Evolutionary conservation across 148 eudicot genomes (phyloP), one percentile per base, ranked within the genome.

Genomic region (Rhododendron griersonianum): DNA sequence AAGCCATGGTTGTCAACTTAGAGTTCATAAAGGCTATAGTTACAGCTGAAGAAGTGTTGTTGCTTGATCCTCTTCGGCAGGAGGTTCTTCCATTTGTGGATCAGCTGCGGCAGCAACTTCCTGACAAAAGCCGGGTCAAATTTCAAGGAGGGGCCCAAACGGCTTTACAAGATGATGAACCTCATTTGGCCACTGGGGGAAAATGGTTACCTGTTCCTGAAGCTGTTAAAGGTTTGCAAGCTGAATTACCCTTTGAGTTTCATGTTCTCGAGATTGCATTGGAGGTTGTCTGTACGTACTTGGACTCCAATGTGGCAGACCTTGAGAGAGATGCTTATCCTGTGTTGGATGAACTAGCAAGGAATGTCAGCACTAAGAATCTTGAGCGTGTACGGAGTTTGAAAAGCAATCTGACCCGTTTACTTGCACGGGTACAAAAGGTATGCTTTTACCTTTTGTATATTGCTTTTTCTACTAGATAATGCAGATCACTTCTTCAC

Each of bases 41-140:
- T 82, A 95, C 99, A 80, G 98, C 99, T 85, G 98, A 97, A 91
- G 99, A 97, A 90, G 92, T 97, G 37, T 87, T 97, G 85, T 91
- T 97, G 92, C 98, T 97, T 87, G 99, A 97, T 87, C 98, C 99
- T 93, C 92, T 97, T 47, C 91, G 96, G 44, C 98, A 95, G 88
- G 98, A 97, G 90, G 99, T 94, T 90, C 96, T 97, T 87, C 98
- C 98, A 19, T 97, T 97, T 87, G 98, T 95, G n/a, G 99, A 97
- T 86, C 99, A 95, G 90, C 94, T 97, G 84, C 91, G 95, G 89
- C 94, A 86, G 73, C 96, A 93, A 81, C 94, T 97, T 90, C 86
- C 90, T 83, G 93, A 82, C 35, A 95, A 87, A 90, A 86, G 78
- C 84, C 84, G 85, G 11, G 73, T 59, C 55, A 88, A 78, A 86